Percentiles rank a stretch among this genome's conserved stretches.
phyloP scores from a whole-genome alignment of 805 yeast species.

The Scheffersomyces coipomensis region DNA sequence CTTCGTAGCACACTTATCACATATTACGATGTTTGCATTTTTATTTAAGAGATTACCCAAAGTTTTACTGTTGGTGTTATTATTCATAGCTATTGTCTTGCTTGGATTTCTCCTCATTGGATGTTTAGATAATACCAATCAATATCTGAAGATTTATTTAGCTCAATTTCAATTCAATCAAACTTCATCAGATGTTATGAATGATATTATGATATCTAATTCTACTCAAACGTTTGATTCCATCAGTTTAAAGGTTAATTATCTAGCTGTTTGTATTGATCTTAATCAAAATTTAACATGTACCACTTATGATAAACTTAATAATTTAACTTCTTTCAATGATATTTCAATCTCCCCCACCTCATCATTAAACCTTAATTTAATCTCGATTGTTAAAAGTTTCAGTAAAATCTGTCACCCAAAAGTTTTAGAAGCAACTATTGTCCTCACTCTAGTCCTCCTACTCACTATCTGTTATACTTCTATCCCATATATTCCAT shows the following conservation, averaged over 20 bases:
- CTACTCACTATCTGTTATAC: slow-evolving; percentile 43
- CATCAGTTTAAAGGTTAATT: slow-evolving; percentile 47
- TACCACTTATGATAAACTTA: slow-evolving; percentile 25
- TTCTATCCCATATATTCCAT: slow-evolving; percentile 51
- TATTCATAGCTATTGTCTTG: slow-evolving; percentile 49
- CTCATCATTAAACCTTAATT: slow-evolving; percentile 29
- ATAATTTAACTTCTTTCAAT: slow-evolving; percentile 23
- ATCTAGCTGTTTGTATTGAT: slow-evolving; percentile 55
- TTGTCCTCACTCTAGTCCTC: slow-evolving; percentile 42
- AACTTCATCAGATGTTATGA: slow-evolving; percentile 28
- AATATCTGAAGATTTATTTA: slow-evolving; percentile 50
- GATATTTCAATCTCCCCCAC: slow-evolving; percentile 12
- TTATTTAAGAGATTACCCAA: not conserved
- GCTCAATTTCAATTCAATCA: slow-evolving; percentile 49
- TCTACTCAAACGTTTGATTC: not conserved
- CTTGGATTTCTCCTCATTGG: slow-evolving; percentile 58
- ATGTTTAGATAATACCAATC: slow-evolving; percentile 38
- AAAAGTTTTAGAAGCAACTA: slow-evolving; percentile 47
- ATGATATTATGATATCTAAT: slow-evolving; percentile 9
- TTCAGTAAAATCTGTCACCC: slow-evolving; percentile 54
- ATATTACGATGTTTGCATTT: not conserved
- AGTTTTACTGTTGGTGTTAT: slow-evolving; percentile 18
- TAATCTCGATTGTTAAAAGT: slow-evolving; percentile 45
- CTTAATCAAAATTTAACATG: slow-evolving; percentile 33
- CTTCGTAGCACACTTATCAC: too few relatives aligned